Evolutionary conservation across 129 eudicot species (phyloP).

Genomic region (Saposhnikovia divaricata): DNA sequence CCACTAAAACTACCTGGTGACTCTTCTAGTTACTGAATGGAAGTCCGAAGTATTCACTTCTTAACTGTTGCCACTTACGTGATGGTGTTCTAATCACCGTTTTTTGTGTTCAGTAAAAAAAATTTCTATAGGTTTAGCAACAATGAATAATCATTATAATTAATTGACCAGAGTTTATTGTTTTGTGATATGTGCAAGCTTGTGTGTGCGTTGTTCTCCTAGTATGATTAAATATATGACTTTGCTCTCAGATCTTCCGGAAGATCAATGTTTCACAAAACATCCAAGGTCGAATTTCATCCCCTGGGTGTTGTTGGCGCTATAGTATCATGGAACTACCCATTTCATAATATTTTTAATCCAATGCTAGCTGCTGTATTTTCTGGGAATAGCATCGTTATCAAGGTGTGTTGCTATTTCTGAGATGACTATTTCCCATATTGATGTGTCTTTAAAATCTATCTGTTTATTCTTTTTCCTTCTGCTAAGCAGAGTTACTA

Average conservation of each 20-base stretch:
- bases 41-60: not conserved
- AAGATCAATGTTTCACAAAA: conserved; percentile 96
- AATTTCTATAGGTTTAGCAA: not conserved
- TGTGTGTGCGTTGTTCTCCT: not conserved
- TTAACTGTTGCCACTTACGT: not conserved
- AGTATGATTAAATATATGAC: conserved; percentile 10
- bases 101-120: not conserved
- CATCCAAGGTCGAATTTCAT: conserved; percentile 82
- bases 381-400: conserved; percentile 90
- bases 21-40: not conserved
- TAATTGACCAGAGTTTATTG: not conserved
- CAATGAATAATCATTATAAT: not conserved
- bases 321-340: conserved; percentile 99
- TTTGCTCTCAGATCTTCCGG: conserved; percentile 57
- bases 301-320: conserved; percentile 99
- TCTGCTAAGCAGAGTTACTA: not conserved
- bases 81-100: not conserved
- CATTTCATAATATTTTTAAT: conserved; percentile 91
- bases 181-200: not conserved
- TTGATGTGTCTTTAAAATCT: not conserved
- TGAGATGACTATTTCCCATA: conserved; percentile 1
- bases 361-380: conserved; percentile 96
- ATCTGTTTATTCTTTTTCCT: not conserved
- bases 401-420: conserved; percentile 49
- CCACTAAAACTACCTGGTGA: not conserved